Conservation (phyloP, 1,284 basidiomycete genomes). For the Cryptococcus hybrid region DNA sequence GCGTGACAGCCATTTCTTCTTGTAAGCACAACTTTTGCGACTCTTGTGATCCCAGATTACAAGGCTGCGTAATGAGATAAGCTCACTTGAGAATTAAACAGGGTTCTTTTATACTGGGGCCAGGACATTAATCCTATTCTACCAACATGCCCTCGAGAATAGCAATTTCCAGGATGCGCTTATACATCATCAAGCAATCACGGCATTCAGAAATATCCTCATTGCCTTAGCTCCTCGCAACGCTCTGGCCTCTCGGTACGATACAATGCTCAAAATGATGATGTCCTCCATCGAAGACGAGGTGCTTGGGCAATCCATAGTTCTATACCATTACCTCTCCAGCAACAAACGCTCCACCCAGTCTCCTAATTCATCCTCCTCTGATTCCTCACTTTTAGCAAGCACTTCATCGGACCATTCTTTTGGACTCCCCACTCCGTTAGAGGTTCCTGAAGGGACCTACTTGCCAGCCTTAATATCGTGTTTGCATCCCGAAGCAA, state of each 20-base stretch:
- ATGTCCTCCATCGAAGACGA: conserved; percentile 17
- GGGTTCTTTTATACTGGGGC: conserved; percentile 32
- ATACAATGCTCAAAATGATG: conserved; percentile 26
- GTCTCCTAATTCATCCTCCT: too few species aligned
- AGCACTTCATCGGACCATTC: too few species aligned
- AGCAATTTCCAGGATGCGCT: conserved; percentile 18
- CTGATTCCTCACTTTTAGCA: too few species aligned
- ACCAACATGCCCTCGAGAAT: conserved; percentile 25
- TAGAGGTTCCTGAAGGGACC: too few species aligned
- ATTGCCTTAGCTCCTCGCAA: conserved; percentile 17
- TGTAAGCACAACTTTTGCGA: conserved; percentile 17
- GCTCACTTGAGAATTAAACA: not conserved
- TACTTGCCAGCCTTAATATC: too few species aligned
- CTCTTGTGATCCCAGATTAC: too few species aligned
- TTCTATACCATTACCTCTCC: too few species aligned
- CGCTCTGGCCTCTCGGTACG: conserved; percentile 25
- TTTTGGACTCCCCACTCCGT: too few species aligned
- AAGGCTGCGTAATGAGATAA: not conserved
- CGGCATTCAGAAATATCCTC: conserved; percentile 31
- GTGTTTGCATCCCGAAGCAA: too few species aligned
- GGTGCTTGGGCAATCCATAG: not conserved
- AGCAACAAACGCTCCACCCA: too few species aligned
- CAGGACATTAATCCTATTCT: conserved; percentile 33
- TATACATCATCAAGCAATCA: conserved; percentile 29
- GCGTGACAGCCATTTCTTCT: conserved; percentile 23